Base-by-base conservation (phyloP, 805 yeast species). In the Yamadazyma philogaea region DNA sequence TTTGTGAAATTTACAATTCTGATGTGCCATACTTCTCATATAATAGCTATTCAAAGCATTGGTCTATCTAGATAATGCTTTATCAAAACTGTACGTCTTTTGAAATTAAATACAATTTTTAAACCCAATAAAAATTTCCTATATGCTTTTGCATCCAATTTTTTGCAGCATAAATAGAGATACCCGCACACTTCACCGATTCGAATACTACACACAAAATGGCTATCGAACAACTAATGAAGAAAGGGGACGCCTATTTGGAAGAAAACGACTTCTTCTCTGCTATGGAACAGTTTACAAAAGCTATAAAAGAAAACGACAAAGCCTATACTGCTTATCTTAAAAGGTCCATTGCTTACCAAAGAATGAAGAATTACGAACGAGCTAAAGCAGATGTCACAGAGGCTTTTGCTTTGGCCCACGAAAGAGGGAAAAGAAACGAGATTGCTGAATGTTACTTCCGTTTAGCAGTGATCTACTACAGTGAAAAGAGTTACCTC, bases 391-490 rank as follows among this genome's bases (percentile, higher is more conserved):
- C 62, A 2, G 76, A 74, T 51, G 68, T 79, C 24, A 50, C 64
- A 4, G 59, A 61, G 24, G 81, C 84, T 0, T 59, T 71, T 33
- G 50, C 56, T 2, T 50, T 74, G 22, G 82, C 84, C 1, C 63
- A 66, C 31, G 60, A 58, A 5, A 56, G 74, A 28, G 79, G 79
- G 0, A 75, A 68, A 43, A 56, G 78, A 38, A 58, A 58, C 2
- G 73, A 72, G 18, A 69, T 78, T 27, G 79, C 75, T 1, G 52
- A 65, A 15, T 72, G 78, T 26, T 66, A 74, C 51, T 78, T 74
- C 51, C 63, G 79, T 17, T 60, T 72, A 39, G 79, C 79, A 4
- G 60, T 80, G 43, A 48, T 65, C 14, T 65, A 63, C 44, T 79
- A 68, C 55, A 64, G 67, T 30, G 58, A 62, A 42, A 78, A 77